Evolutionary conservation across 164 flowering plant species (phyloP).

Genomic region (Annona cherimola): DNA sequence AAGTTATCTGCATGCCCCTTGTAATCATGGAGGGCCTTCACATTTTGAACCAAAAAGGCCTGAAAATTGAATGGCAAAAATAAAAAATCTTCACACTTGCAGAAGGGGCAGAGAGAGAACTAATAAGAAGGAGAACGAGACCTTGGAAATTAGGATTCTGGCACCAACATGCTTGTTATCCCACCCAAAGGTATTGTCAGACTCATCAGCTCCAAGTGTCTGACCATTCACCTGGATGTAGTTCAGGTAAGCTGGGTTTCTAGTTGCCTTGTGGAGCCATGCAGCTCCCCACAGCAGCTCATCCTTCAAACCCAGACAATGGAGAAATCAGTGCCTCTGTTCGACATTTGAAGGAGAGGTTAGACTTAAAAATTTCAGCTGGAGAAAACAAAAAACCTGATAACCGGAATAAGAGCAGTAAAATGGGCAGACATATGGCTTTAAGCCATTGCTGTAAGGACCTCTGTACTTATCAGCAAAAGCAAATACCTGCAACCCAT

Average conservation of each 20-base stretch:
- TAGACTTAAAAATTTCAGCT: not conserved
- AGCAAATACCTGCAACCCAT: slow-evolving; percentile 45
- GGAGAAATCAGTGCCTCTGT: not conserved
- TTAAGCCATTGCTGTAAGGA: slow-evolving; percentile 66
- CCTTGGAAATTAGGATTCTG: slow-evolving; percentile 86
- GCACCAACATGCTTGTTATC: slow-evolving; percentile 97
- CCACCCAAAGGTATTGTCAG: slow-evolving; percentile 84
- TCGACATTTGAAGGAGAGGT: not conserved
- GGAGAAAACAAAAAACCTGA: slow-evolving; percentile 36
- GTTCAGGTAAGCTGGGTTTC: slow-evolving; percentile 50
- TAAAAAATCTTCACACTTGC: too few species aligned
- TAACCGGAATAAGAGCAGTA: slow-evolving; percentile 89
- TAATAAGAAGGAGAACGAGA: slow-evolving; percentile 9
- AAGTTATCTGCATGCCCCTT: slow-evolving; percentile 78
- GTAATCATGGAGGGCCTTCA: slow-evolving; percentile 70
- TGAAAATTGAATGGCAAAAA: slow-evolving; percentile 17
- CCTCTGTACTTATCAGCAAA: slow-evolving; percentile 92
- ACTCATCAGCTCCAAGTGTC: slow-evolving; percentile 74
- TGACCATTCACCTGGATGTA: slow-evolving; percentile 80
- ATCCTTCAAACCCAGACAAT: slow-evolving; percentile 44
- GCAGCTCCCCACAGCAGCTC: slow-evolving; percentile 97
- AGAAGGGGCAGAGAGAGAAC: not conserved
- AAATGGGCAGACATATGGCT: slow-evolving; percentile 63
- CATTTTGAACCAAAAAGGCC: slow-evolving; percentile 76
- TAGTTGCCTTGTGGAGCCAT: slow-evolving; percentile 87